These are phyloP conservation scores for Fusarium coffeatum DNA, from an alignment of 2,329 filamentous ascomycete genomes.

Conservation along the genomic window DNA sequence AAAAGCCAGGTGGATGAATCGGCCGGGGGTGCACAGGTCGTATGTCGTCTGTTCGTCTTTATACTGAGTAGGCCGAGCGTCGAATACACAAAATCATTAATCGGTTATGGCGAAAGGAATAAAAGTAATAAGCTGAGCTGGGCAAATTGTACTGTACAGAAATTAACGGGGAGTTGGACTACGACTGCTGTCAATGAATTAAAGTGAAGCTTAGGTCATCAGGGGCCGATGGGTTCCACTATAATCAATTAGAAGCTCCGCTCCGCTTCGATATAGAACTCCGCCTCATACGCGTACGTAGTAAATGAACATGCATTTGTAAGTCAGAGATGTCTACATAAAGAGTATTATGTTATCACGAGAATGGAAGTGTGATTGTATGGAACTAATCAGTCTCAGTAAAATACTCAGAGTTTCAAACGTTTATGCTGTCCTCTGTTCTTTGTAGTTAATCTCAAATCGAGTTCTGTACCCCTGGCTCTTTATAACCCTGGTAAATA, in stretches of 20 bases:
- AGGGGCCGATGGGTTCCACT: conserved; percentile 40
- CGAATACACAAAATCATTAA: conserved; percentile 14
- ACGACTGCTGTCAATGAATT: conserved; percentile 5
- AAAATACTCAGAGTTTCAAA: too few relatives aligned
- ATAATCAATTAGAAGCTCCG: conserved; percentile 25
- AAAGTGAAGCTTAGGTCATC: conserved; percentile 44
- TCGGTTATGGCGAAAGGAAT: conserved; percentile 1
- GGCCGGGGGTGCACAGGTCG: not conserved
- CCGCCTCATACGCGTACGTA: conserved; percentile 33
- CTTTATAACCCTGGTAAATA: not conserved
- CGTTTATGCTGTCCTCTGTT: not conserved
- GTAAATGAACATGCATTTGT: not conserved
- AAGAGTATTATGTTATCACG: not conserved
- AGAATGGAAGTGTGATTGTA: too few relatives aligned
- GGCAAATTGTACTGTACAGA: conserved; percentile 9
- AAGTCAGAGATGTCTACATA: not conserved
- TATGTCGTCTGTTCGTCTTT: not conserved
- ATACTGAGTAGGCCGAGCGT: not conserved
- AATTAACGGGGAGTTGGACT: conserved; percentile 26
- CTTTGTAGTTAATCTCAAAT: not conserved
- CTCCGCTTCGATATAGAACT: conserved; percentile 22
- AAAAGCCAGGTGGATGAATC: not conserved
- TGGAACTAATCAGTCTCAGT: too few relatives aligned
- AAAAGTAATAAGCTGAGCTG: conserved; percentile 17
- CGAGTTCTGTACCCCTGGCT: not conserved